Evolutionary conservation across 1,284 basidiomycete species (phyloP).

Genomic region (Leccinum cinnamomeum): DNA sequence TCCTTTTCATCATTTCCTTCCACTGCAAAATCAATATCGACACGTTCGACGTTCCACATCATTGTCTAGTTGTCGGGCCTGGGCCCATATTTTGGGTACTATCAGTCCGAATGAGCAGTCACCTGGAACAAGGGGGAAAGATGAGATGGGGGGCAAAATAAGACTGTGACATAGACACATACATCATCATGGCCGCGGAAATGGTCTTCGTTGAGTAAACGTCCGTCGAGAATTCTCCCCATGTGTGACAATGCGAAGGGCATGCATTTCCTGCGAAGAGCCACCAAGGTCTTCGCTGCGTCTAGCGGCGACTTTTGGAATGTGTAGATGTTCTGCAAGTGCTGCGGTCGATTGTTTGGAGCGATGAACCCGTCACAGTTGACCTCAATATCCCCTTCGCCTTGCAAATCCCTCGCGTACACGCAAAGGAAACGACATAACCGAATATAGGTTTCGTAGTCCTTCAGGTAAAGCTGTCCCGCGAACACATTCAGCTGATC

Average conservation of each 20-base stretch:
- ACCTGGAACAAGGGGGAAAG: too few species aligned
- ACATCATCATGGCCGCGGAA: not conserved
- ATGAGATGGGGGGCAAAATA: too few species aligned
- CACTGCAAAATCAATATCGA: not conserved
- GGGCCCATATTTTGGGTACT: not conserved
- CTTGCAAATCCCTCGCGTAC: too few species aligned
- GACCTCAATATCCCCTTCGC: too few species aligned
- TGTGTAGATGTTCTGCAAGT: not conserved
- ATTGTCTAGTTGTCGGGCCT: not conserved
- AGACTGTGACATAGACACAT: not conserved
- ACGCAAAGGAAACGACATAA: conserved; percentile 36
- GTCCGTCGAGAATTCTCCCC: not conserved
- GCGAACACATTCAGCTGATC: too few species aligned
- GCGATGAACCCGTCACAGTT: conserved; percentile 19
- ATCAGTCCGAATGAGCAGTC: not conserved
- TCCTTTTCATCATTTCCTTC: not conserved
- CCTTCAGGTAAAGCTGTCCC: too few species aligned
- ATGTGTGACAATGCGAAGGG: not conserved
- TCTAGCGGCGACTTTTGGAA: not conserved
- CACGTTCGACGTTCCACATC: not conserved
- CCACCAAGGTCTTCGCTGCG: not conserved
- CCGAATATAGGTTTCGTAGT: conserved; percentile 31
- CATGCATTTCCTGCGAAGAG: not conserved
- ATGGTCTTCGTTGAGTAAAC: not conserved
- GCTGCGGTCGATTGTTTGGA: not conserved